Percentiles rank a stretch among this genome's conserved stretches.
These are phyloP conservation scores for Ascochyta fabae DNA, from an alignment of 2,329 filamentous ascomycete genomes.

Conservation along the genomic window DNA sequence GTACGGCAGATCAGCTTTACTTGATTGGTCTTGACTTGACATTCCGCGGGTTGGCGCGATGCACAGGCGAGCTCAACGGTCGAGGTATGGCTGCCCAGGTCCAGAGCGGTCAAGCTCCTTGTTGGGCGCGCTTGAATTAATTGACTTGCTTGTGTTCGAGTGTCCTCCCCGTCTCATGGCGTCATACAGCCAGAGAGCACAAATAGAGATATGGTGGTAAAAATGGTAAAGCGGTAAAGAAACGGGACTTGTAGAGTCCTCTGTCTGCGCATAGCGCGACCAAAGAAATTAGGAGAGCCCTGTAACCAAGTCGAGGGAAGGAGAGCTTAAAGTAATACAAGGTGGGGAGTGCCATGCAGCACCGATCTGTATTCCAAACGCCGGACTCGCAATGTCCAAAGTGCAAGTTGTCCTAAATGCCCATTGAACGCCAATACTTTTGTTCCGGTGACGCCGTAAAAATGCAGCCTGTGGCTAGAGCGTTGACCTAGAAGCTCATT, in stretches of 20 bases:
- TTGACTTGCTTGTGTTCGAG: conserved; percentile 46
- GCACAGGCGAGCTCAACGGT: conserved; percentile 28
- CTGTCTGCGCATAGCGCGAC: conserved; percentile 25
- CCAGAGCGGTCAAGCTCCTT: conserved; percentile 29
- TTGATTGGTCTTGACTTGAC: conserved; percentile 37
- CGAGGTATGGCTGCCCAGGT: conserved; percentile 29
- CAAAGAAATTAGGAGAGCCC: conserved; percentile 27
- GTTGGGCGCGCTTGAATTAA: conserved; percentile 39
- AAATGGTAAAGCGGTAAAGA: conserved; percentile 21
- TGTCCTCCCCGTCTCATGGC: conserved; percentile 33
- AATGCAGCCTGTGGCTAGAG: conserved; percentile 47
- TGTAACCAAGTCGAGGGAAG: conserved; percentile 27
- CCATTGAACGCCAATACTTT: conserved; percentile 50
- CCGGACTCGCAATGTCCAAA: conserved; percentile 43
- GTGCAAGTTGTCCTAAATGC: conserved; percentile 40
- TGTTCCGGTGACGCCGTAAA: conserved; percentile 49
- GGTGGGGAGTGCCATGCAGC: conserved; percentile 44
- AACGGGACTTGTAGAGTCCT: conserved; percentile 15
- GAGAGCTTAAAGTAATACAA: conserved; percentile 38
- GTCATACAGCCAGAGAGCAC: conserved; percentile 25
- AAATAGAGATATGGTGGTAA: conserved; percentile 24
- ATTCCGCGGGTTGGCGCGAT: conserved; percentile 24
- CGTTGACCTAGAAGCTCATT: conserved; percentile 24
- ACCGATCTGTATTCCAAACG: conserved; percentile 48
- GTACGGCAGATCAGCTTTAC: conserved; percentile 43